Conservation (phyloP, 768 basidiomycete species). For the Lentinula sp. region DNA sequence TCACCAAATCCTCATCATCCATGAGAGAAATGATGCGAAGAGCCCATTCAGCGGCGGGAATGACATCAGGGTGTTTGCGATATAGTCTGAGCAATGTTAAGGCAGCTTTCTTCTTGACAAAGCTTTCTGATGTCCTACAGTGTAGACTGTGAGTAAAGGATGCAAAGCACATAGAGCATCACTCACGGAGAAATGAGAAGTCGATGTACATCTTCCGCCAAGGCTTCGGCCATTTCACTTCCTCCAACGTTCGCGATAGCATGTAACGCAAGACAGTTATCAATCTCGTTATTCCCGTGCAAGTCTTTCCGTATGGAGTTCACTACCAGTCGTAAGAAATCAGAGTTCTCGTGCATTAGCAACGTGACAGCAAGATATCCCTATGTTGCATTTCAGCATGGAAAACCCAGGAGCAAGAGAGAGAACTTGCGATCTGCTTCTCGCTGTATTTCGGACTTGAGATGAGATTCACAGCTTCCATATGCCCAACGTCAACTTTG, state of each 20-base stretch:
- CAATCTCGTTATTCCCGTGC: constrained; percentile 89
- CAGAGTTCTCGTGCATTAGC: constrained; percentile 98
- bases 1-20: constrained; percentile 86
- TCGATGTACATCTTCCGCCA: constrained; percentile 91
- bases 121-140: constrained; percentile 81
- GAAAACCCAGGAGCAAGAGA: constrained; percentile 2
- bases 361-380: constrained; percentile 97
- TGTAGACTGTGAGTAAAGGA: constrained; percentile 11
- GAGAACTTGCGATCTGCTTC: constrained; percentile 86
- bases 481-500: constrained; percentile 97
- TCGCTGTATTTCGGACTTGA: constrained; percentile 94
- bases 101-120: constrained; percentile 99
- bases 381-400: constrained; percentile 32
- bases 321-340: constrained; percentile 92
- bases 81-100: constrained; percentile 89
- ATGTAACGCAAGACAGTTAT: constrained; percentile 94
- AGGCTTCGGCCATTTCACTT: constrained; percentile 96
- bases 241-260: constrained; percentile 98
- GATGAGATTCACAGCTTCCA: constrained; percentile 98
- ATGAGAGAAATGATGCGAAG: constrained; percentile 91
- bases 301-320: constrained; percentile 98
- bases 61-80: constrained; percentile 91
- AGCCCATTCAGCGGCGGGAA: constrained; percentile 94
- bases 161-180: neutral
- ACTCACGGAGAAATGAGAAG: constrained; percentile 89